These are phyloP conservation scores for Anisodus tanguticus DNA, from an alignment of 257 asterid genomes.

Conservation along the genomic window DNA sequence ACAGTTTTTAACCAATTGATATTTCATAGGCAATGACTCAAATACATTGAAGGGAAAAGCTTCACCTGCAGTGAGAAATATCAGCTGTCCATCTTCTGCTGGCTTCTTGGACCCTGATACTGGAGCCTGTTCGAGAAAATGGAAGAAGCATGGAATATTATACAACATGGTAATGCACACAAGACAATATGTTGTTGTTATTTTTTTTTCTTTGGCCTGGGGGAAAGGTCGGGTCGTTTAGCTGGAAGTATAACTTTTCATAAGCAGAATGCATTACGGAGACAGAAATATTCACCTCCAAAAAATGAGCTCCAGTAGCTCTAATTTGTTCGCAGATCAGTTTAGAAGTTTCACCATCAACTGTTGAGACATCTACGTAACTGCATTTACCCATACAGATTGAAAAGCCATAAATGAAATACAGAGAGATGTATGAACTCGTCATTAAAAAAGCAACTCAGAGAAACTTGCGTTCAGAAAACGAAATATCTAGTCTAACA, in stretches of 20 bases:
- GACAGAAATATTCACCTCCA: slow-evolving; percentile 60
- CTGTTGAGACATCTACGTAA: slow-evolving; percentile 88
- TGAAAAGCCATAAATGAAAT: not conserved
- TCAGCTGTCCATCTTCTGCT: slow-evolving; percentile 89
- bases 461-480: not conserved
- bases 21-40: not conserved
- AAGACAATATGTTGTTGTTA: slow-evolving; percentile 18
- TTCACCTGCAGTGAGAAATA: slow-evolving; percentile 89
- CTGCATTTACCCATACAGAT: slow-evolving; percentile 44
- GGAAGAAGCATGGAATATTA: not conserved
- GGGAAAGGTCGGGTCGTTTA: not conserved
- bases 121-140: slow-evolving; percentile 68
- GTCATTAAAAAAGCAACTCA: not conserved
- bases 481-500: slow-evolving; percentile 1
- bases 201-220: not conserved
- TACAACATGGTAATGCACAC: not conserved
- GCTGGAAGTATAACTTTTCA: slow-evolving; percentile 14
- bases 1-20: not conserved
- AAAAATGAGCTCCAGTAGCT: slow-evolving; percentile 78
- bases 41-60: slow-evolving; percentile 13
- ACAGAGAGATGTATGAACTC: not conserved
- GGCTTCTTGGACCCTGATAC: slow-evolving; percentile 98
- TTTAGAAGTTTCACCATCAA: slow-evolving; percentile 79
- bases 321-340: slow-evolving; percentile 62
- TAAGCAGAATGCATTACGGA: slow-evolving; percentile 23